A percentile compares a stretch with the other conserved stretches of the same genome.
These are phyloP conservation scores for Gnetum montanum DNA, from an alignment of 75 land plant genomes.

Conservation along the genomic window DNA sequence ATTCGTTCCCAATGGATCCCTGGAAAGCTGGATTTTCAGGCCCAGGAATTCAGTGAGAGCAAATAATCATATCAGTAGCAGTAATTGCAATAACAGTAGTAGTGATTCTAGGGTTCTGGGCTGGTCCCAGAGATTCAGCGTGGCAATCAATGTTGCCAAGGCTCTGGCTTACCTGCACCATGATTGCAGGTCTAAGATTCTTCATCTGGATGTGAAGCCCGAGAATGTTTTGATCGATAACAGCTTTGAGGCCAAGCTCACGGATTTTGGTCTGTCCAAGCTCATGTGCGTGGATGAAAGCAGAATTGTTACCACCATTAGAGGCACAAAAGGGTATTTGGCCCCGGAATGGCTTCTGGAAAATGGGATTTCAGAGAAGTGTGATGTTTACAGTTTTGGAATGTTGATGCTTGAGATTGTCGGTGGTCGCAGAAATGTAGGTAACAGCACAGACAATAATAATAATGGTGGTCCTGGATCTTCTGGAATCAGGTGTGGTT, in stretches of 20 bases:
- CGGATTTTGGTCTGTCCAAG: slow-evolving; percentile 70
- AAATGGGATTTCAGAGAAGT: slow-evolving; percentile 4
- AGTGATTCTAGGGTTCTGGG: slow-evolving; percentile 14
- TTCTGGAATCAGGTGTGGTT: slow-evolving; percentile 20
- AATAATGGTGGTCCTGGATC: slow-evolving; percentile 2
- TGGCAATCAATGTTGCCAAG: slow-evolving; percentile 56
- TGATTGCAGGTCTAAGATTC: slow-evolving; percentile 41
- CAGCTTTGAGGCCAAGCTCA: slow-evolving; percentile 31
- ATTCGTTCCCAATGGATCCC: slow-evolving; percentile 41
- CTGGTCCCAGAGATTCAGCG: slow-evolving; percentile 34
- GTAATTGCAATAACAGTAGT: too few species aligned
- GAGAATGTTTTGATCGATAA: slow-evolving; percentile 65
- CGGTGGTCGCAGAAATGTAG: not conserved
- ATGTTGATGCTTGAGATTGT: slow-evolving; percentile 13
- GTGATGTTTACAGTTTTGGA: slow-evolving; percentile 22
- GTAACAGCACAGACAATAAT: not conserved
- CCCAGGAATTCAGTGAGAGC: too few species aligned
- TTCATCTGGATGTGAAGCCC: too few species aligned
- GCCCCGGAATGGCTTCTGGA: slow-evolving; percentile 23
- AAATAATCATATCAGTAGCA: too few species aligned
- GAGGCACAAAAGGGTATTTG: slow-evolving; percentile 65
- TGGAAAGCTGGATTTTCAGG: slow-evolving; percentile 48
- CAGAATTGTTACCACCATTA: slow-evolving; percentile 30
- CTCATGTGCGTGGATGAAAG: slow-evolving; percentile 49
- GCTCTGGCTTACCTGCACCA: slow-evolving; percentile 60